Evolutionary conservation across 2,329 filamentous ascomycete genomes (phyloP).

Genomic region (Beauveria caledonica): DNA sequence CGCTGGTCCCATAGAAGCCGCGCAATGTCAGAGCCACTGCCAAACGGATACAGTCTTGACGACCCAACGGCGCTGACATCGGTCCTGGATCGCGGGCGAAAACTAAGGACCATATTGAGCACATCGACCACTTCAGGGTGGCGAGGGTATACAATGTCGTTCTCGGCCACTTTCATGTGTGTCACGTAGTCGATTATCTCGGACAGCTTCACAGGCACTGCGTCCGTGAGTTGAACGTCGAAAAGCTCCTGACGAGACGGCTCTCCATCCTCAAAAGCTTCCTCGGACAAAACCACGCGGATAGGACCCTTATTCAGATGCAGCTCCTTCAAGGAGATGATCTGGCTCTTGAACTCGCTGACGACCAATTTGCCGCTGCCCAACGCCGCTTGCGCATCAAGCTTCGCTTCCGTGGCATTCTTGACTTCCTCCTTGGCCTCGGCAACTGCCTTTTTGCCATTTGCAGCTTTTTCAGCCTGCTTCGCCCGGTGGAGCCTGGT

Average conservation of each 20-base stretch:
- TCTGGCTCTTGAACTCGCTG: constrained; percentile 43
- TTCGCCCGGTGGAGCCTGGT: background rate
- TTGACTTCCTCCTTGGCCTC: background rate
- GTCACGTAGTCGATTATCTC: constrained; percentile 36
- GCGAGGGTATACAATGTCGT: constrained; percentile 36
- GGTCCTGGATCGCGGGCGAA: constrained; percentile 29
- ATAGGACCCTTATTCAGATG: constrained; percentile 26
- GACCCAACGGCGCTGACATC: constrained; percentile 35
- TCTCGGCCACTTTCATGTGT: constrained; percentile 31
- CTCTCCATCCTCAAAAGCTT: constrained; percentile 15
- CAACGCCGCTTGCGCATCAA: background rate
- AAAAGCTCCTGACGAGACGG: constrained; percentile 19
- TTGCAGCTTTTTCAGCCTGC: background rate
- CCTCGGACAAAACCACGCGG: constrained; percentile 26
- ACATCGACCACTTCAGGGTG: constrained; percentile 41
- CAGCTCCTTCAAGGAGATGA: constrained; percentile 33
- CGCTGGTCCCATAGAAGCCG: constrained; percentile 22
- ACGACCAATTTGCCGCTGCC: constrained; percentile 25
- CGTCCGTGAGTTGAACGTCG: constrained; percentile 33
- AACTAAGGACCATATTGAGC: constrained; percentile 44
- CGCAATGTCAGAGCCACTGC: constrained; percentile 19
- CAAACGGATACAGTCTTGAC: constrained; percentile 41
- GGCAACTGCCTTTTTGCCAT: background rate
- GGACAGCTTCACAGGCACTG: constrained; percentile 29
- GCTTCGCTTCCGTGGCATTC: background rate